Conservation (phyloP, 78 protist species). For the Diacronema lutheri region DNA sequence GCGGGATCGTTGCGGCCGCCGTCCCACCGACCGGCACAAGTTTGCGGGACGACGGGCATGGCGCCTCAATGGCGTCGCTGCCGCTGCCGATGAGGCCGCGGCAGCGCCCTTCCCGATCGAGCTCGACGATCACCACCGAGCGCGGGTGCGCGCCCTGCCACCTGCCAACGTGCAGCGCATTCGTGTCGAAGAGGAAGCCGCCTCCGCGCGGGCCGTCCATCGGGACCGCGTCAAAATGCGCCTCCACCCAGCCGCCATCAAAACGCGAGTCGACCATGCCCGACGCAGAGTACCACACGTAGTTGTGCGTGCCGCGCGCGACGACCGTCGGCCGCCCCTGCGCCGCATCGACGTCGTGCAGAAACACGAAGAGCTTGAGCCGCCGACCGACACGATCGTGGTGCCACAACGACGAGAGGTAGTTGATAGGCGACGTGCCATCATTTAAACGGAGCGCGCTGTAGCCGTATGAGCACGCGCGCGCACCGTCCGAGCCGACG, state of each 20-base stretch:
- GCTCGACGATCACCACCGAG: background rate
- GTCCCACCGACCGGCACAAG: no score
- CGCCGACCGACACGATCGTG: conserved; percentile 21
- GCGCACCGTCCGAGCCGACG: no score
- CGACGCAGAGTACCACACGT: background rate
- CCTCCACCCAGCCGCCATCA: background rate
- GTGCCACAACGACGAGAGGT: conserved; percentile 4
- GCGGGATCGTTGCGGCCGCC: no score
- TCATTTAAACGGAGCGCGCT: background rate
- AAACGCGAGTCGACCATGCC: background rate
- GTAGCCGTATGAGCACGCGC: no score
- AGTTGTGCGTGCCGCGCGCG: background rate
- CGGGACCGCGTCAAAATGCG: background rate
- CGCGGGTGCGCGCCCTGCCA: background rate
- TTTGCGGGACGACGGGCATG: no score
- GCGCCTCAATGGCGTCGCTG: no score
- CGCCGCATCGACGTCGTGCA: conserved; percentile 1
- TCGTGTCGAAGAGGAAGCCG: conserved; percentile 15
- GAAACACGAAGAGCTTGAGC: conserved; percentile 1
- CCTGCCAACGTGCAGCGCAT: background rate
- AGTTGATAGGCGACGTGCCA: background rate
- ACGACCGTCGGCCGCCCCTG: conserved; percentile 7
- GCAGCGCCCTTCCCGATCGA: background rate
- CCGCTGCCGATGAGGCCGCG: no score
- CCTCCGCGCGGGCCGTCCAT: background rate